Base-by-base conservation (phyloP, 2,329 filamentous ascomycete species). In the Venturia aucupariae region DNA sequence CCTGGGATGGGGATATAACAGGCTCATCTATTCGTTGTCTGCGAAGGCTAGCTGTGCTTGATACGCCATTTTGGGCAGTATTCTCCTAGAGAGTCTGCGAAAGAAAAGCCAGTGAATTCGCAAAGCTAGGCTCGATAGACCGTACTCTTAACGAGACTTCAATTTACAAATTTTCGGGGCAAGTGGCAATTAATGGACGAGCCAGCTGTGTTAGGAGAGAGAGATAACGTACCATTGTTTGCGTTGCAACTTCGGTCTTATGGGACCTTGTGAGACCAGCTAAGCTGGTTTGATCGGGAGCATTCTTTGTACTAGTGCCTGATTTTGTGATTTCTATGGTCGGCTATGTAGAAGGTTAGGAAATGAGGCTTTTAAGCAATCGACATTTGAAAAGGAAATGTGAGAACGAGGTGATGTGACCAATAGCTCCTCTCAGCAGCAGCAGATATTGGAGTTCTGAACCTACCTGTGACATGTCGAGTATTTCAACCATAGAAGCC, bases 381-480 rank as follows among this genome's bases (percentile, higher is more conserved):
- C 0, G 8, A 2, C 22, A 15, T 13, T 22, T 27, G 6, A 15
- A 30, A 30, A 32, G 3, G 13, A 54, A n/a, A 19, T 35, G 30
- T 32, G 30, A 27, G 22, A 51, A 27, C 15, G 51, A 57, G 17
- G 5, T 35, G 15, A n/a, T 10, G 15, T 32, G 27, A 35, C 8
- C 19, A 2, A 35, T 15, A 19, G 5, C 46, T 13, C 22, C 22
- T 51, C 22, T 13, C 46, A 22, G 46, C 10, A 51, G 1, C 10
- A 24, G 22, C 5, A 27, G 4, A 4, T 15, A 13, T 24, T 22
- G 10, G 46, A 13, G 1, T 4, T 51, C 24, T 15, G 22, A 6
- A 22, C 44, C 44, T 32, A 57, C 51, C 51, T 57, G 51, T 57
- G 51, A 57, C 51, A 57, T 57, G 17, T 57, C 51, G 27, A 57